Evolutionary conservation across 306 rosid genomes (phyloP), one percentile per base, ranked within the genome.

Genomic region (Macrotyloma uniflorum): DNA sequence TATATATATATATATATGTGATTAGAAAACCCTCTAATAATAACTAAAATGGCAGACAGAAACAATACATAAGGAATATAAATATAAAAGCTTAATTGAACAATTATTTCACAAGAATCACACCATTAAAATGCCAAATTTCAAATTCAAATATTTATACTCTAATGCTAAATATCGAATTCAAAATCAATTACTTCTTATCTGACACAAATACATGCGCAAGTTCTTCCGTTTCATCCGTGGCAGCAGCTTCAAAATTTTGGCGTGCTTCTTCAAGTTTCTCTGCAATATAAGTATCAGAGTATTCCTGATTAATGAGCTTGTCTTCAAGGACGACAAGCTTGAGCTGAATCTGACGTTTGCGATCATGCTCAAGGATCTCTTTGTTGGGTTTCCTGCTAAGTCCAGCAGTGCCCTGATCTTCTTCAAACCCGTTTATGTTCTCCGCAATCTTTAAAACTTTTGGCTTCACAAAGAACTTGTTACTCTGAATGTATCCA

Each of bases 291-390:
- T 93, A 97, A 0, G 88, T 79, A 0, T 83, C 94, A 0, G 94
- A 89, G 70, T 80, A 93, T 8, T 83, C 99, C 70, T 96, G 97
- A 75, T 93, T 98, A 2, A 19, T 65, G 30, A 96, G 96, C 74
- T 89, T 91, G 46, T 96, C 98, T 73, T 93, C 98, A 1, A 96
- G 97, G 19, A 91, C 83, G 2, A 88, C 87, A 8, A 96, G 89
- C 88, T 87, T 95, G 84, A 95, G 90, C 84, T 95, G 90, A 76
- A 95, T 88, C 92, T 95, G 98, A 75, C 98, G 97, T 90, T 95
- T 95, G 13, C 97, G 93, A 19, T 92, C 98, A 16, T 96, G 99
- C 79, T 96, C 99, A 1, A 96, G 94, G 45, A 96, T 93, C 26
- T 91, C 98, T 43, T 73, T 82, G 66, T 96, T 96, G 1, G 99